Conservation (phyloP, 164 flowering plant genomes). For the Vitis riparia region DNA sequence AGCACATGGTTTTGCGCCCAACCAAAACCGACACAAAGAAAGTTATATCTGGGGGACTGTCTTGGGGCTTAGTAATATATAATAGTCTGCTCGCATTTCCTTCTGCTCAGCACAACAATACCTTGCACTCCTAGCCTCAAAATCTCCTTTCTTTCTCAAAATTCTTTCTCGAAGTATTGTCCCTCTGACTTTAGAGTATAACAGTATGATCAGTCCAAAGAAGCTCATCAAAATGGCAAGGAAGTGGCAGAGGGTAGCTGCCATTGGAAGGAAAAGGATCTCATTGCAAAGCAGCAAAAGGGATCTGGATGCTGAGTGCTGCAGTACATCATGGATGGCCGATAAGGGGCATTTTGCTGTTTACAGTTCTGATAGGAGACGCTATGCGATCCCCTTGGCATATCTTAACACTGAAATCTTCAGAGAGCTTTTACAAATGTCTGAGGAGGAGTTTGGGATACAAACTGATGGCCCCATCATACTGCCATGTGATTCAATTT, state of each 20-base stretch:
- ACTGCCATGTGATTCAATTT: no score
- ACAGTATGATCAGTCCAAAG: conserved; percentile 17
- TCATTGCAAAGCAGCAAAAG: conserved; percentile 2
- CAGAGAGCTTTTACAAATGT: conserved; percentile 3
- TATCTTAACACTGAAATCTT: conserved; percentile 4
- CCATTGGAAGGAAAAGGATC: conserved; percentile 14
- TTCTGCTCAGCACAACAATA: neutral
- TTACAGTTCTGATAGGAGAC: conserved; percentile 13
- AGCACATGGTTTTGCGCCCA: no score
- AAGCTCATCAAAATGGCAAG: conserved; percentile 25
- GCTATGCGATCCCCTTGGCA: conserved; percentile 13
- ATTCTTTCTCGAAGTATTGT: neutral
- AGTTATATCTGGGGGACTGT: no score
- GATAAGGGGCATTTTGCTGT: conserved; percentile 15
- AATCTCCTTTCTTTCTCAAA: neutral
- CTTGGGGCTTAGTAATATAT: no score
- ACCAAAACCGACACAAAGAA: no score
- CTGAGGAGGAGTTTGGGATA: no score
- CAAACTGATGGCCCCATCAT: no score
- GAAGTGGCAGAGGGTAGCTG: conserved; percentile 30
- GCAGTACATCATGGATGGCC: neutral
- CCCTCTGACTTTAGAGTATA: neutral
- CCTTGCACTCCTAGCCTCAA: neutral
- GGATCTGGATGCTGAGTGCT: neutral
- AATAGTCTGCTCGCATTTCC: no score